Conservation (phyloP, 345 rosid species). For the Crucihimalaya himalaica region DNA sequence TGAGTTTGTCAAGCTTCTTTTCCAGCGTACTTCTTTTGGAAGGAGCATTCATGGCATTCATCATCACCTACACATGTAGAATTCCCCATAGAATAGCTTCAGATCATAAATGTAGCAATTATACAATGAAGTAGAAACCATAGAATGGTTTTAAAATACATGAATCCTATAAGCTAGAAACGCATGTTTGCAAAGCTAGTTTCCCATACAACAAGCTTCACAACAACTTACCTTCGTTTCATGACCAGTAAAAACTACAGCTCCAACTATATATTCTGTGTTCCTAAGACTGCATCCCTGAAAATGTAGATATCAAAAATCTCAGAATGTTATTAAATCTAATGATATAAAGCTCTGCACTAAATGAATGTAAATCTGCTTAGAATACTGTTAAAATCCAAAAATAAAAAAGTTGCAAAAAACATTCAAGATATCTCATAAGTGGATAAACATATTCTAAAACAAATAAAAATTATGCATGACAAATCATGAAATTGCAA, state of each 20-base stretch:
- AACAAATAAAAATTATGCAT: background rate
- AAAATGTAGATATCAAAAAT: conserved; percentile 26
- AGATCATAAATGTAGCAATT: conserved; percentile 3
- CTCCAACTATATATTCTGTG: conserved; percentile 85
- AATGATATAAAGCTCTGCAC: conserved; percentile 2
- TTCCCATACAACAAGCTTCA: conserved; percentile 24
- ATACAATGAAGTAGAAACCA: conserved; percentile 17
- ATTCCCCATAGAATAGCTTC: conserved; percentile 32
- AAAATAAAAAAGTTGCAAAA: background rate
- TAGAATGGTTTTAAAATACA: background rate
- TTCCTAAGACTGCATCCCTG: conserved; percentile 99
- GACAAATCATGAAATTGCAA: conserved; percentile 22
- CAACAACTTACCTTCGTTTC: conserved; percentile 87
- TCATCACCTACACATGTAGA: conserved; percentile 78
- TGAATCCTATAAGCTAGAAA: conserved; percentile 26
- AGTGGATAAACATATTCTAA: conserved; percentile 10
- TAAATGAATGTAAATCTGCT: conserved; percentile 5
- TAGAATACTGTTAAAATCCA: background rate
- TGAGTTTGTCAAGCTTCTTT: conserved; percentile 99
- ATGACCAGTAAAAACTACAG: conserved; percentile 91
- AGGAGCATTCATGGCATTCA: conserved; percentile 99
- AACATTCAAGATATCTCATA: background rate
- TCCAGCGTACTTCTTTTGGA: conserved; percentile 98
- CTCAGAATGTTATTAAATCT: conserved; percentile 22
- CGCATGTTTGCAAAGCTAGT: conserved; percentile 29